phyloP scores from a whole-genome alignment of 306 rosid species.

The Citrullus amarus region DNA sequence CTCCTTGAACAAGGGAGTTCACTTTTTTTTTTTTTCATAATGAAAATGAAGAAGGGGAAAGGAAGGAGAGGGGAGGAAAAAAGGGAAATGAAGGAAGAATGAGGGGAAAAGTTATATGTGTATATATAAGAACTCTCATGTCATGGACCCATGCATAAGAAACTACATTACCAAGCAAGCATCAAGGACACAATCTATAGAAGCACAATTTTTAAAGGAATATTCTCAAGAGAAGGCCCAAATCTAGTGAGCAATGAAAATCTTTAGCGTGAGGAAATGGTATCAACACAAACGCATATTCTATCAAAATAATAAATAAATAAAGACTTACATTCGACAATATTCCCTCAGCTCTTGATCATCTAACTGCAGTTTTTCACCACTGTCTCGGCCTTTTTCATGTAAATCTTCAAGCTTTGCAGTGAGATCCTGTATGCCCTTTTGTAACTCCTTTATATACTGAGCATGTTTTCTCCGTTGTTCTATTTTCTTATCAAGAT shows the following conservation, averaged over 20 bases:
- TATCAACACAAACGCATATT: background rate
- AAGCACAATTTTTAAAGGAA: background rate
- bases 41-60: no score
- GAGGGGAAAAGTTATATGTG: no score
- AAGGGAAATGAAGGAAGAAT: no score
- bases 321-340: slow-evolving; percentile 67
- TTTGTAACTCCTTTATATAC: slow-evolving; percentile 42
- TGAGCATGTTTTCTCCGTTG: slow-evolving; percentile 51
- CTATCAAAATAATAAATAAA: background rate
- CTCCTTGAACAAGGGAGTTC: no score
- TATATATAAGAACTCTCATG: background rate
- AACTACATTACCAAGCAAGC: background rate
- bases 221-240: background rate
- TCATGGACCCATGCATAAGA: background rate
- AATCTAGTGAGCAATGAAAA: background rate
- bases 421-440: slow-evolving; percentile 55
- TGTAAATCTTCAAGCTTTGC: slow-evolving; percentile 54
- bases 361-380: slow-evolving; percentile 53
- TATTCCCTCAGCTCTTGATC: slow-evolving; percentile 61
- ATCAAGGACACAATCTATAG: background rate
- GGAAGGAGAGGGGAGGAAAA: no score
- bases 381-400: slow-evolving; percentile 47
- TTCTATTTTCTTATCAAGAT: slow-evolving; percentile 54
- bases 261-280: background rate
- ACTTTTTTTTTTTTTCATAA: no score